Evolutionary conservation across 1,284 basidiomycete species (phyloP), one percentile per base, ranked within the genome.

Genomic region (Ustilago esculenta): DNA sequence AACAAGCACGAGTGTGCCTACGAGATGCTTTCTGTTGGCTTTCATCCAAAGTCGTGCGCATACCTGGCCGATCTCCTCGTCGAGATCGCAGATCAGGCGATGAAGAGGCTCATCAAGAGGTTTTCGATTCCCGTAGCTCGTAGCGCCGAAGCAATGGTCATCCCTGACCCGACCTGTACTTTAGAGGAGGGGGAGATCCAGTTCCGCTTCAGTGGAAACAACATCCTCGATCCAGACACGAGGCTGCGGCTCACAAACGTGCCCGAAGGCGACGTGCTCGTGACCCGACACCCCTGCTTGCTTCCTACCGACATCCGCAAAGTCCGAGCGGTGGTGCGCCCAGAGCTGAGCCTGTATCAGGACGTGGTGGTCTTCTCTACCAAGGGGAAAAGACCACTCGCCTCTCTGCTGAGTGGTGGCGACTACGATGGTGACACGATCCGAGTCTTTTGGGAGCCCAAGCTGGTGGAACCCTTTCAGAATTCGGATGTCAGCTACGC

Each of bases 381-480:
- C 21, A 70, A 65, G 33, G 80, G 80, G 14, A 37, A 56, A 14
- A 40, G 54, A 1, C 53, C 75, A 5, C 53, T 76, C 3, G 73
- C 75, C 25, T 71, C 72, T 4, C 41, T 79, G 15, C 51, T 81
- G 0, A 73, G 72, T 2, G 77, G 79, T 3, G 79, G 78, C 2
- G 78, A 80, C 43, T 74, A 78, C 64, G 76, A 76, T 35, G 76
- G 77, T 25, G 79, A 79, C 49, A 52, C 58, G 32, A 61, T 78
- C n/a, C 47, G 73, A 2, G 51, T 76, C 11, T 73, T 75, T 25
- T 76, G 63, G 44, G 68, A 75, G 18, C 68, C 65, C 1, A 12
- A 29, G 15, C 35, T 80, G 42, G 70, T 76, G 17, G 20, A 42
- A 1, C 34, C 54, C 0, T 81, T 79, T 17, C 15, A 46, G 9